Percentiles rank a stretch among this genome's conserved stretches.
phyloP scores from a whole-genome alignment of 176 grass and related monocot species.

The Raddia distichophylla region DNA sequence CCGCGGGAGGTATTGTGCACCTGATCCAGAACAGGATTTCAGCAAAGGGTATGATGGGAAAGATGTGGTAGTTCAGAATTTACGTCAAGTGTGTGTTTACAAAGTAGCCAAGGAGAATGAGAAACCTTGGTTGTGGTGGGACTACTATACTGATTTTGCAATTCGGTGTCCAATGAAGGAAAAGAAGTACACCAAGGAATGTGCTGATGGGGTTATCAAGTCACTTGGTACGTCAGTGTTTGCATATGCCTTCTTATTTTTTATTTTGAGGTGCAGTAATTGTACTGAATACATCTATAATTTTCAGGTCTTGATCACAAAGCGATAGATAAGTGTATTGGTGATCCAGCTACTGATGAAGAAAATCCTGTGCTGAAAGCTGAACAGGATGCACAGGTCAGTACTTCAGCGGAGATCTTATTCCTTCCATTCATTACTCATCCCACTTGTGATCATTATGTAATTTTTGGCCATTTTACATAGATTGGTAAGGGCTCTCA shows the following conservation, averaged over 20 bases:
- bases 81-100: slow-evolving; percentile 72
- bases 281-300: slow-evolving; percentile 19
- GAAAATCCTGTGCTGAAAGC: slow-evolving; percentile 78
- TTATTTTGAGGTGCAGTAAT: neutral
- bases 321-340: slow-evolving; percentile 72
- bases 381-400: slow-evolving; percentile 87
- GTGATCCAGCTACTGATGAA: slow-evolving; percentile 68
- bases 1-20: slow-evolving; percentile 74
- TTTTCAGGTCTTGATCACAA: slow-evolving; percentile 66
- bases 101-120: slow-evolving; percentile 67
- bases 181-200: slow-evolving; percentile 77
- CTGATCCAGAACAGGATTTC: slow-evolving; percentile 84
- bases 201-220: slow-evolving; percentile 68
- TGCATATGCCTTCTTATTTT: neutral
- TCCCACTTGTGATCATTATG: neutral
- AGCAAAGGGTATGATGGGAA: slow-evolving; percentile 92
- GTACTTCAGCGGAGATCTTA: slow-evolving; percentile 11
- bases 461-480: slow-evolving; percentile 6
- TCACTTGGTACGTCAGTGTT: slow-evolving; percentile 67
- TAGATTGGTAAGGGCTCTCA: slow-evolving; percentile 82
- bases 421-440: slow-evolving; percentile 9
- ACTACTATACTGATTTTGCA: slow-evolving; percentile 81
- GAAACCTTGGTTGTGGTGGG: slow-evolving; percentile 94
- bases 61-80: slow-evolving; percentile 84
- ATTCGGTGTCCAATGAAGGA: slow-evolving; percentile 82